A percentile compares a stretch with the other conserved stretches of the same genome.
These are phyloP conservation scores for Chamaecyparis obtusa DNA, from an alignment of 75 land plant species.

Conservation along the genomic window DNA sequence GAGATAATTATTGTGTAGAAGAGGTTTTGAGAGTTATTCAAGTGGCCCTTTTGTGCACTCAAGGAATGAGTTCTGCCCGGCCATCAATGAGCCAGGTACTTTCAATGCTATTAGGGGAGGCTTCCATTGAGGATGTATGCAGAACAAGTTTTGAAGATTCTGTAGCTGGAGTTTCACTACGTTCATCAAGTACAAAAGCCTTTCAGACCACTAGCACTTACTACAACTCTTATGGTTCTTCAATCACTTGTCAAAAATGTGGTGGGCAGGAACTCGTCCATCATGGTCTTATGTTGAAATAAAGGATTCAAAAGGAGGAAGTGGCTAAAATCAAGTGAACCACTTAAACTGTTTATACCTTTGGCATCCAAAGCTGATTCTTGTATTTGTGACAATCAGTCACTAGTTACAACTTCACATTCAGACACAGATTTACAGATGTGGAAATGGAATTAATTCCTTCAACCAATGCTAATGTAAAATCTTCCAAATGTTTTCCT, in stretches of 20 bases:
- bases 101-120: neutral
- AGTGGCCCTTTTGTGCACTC: constrained; percentile 27
- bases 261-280: neutral
- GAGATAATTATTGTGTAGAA: constrained; percentile 10
- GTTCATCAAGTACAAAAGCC: neutral
- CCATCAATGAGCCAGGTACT: constrained; percentile 20
- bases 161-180: neutral
- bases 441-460: neutral
- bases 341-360: neutral
- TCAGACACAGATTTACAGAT: neutral
- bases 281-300: constrained; percentile 2
- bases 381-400: neutral
- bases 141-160: neutral
- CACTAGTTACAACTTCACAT: neutral
- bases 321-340: neutral
- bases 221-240: neutral
- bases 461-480: neutral
- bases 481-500: neutral
- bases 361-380: neutral
- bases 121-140: neutral
- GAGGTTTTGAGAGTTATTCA: constrained; percentile 20
- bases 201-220: neutral
- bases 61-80: constrained; percentile 11
- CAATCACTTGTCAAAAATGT: neutral
- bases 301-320: neutral